Conservation (phyloP, 345 rosid genomes). For the Hibiscus tridactylites region DNA sequence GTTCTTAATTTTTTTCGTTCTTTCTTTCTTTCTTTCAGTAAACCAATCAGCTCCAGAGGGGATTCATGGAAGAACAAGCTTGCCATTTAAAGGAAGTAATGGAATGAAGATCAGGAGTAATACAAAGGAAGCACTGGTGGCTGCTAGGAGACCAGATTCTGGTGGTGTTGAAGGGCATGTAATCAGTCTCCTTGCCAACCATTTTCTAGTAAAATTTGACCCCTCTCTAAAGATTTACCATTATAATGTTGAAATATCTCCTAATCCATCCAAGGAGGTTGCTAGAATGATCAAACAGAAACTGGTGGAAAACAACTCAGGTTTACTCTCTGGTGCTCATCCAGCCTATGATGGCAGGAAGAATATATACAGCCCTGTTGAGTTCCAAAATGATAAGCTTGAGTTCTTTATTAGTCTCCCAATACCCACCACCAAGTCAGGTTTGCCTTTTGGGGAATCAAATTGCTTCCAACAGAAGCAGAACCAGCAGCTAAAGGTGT, state of each 20-base stretch:
- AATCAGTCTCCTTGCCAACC: conserved; percentile 80
- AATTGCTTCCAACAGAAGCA: conserved; percentile 41
- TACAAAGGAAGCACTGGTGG: conserved; percentile 33
- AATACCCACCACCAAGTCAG: conserved; percentile 39
- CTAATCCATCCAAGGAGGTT: conserved; percentile 67
- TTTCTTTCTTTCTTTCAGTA: conserved; percentile 5
- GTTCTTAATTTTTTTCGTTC: conserved; percentile 12
- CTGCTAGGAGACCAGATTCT: conserved; percentile 69
- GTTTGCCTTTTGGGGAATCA: conserved; percentile 17
- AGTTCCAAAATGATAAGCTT: conserved; percentile 73
- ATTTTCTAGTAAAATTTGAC: conserved; percentile 77
- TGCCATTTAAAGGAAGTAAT: conserved; percentile 27
- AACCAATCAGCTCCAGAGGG: conserved; percentile 36
- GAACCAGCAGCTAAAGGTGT: conserved; percentile 43
- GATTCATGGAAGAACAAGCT: conserved; percentile 25
- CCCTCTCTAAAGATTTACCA: conserved; percentile 67
- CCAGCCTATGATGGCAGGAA: conserved; percentile 86
- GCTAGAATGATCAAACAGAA: conserved; percentile 82
- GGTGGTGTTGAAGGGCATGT: conserved; percentile 79
- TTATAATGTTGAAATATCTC: conserved; percentile 81
- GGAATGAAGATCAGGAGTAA: conserved; percentile 34
- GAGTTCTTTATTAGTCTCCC: conserved; percentile 86
- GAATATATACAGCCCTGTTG: conserved; percentile 76
- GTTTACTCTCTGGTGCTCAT: conserved; percentile 44
- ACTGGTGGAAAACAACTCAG: conserved; percentile 52